phyloP scores from a whole-genome alignment of 306 rosid genomes.

The Ormosia emarginata region DNA sequence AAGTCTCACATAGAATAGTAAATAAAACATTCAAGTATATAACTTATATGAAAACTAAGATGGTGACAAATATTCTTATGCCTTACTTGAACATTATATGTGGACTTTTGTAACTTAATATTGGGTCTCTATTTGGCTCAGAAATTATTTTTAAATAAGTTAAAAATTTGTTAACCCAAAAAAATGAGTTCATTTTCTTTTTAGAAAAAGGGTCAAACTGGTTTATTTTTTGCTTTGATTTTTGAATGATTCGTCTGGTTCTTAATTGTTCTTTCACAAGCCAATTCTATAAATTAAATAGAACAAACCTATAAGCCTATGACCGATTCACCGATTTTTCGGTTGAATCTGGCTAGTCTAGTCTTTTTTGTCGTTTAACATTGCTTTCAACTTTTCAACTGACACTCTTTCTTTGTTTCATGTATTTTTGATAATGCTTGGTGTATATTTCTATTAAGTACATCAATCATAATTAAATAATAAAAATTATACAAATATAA shows the following conservation, averaged over 20 bases:
- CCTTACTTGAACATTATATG: too few relatives aligned
- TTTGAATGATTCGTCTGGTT: too few relatives aligned
- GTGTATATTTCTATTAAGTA: too few relatives aligned
- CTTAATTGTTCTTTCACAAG: background rate
- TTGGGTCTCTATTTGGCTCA: background rate
- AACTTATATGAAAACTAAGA: background rate
- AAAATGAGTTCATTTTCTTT: too few relatives aligned
- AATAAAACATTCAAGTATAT: background rate
- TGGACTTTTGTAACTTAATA: background rate
- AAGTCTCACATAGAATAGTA: background rate
- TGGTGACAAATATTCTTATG: background rate
- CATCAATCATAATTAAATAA: too few relatives aligned
- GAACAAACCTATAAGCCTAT: background rate
- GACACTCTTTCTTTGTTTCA: too few relatives aligned
- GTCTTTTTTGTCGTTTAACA: background rate
- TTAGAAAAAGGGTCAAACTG: too few relatives aligned
- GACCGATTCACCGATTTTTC: background rate
- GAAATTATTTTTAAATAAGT: background rate
- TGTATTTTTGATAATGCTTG: too few relatives aligned
- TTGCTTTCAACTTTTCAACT: too few relatives aligned
- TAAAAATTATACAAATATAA: too few relatives aligned
- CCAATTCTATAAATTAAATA: background rate
- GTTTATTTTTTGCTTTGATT: too few relatives aligned
- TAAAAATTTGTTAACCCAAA: background rate
- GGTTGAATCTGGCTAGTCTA: too few relatives aligned